Evolutionary conservation across 805 yeast species (phyloP).

Genomic region (Alloascoidea africana): DNA sequence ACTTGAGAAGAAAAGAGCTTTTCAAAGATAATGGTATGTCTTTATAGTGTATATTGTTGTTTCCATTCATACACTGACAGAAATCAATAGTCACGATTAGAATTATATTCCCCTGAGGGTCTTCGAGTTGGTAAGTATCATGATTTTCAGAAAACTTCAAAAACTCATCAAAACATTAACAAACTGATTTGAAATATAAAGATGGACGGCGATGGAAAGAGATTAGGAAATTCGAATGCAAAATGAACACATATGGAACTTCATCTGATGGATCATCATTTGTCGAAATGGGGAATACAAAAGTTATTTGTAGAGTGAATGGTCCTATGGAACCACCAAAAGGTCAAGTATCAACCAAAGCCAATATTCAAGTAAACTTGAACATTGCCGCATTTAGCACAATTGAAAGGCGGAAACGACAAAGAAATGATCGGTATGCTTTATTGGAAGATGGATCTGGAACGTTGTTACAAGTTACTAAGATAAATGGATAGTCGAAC

Average conservation of each 20-base stretch:
- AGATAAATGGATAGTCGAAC: conserved; percentile 30
- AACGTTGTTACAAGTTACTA: conserved; percentile 50
- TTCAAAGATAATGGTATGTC: no score
- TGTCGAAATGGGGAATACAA: conserved; percentile 85
- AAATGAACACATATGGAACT: conserved; percentile 71
- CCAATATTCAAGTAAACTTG: conserved; percentile 47
- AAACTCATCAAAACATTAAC: background rate
- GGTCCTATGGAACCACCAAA: conserved; percentile 83
- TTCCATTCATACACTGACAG: no score
- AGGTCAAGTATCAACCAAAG: conserved; percentile 24
- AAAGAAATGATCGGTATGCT: conserved; percentile 37
- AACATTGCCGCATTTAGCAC: conserved; percentile 73
- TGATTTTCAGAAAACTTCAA: background rate
- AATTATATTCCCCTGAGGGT: conserved; percentile 92
- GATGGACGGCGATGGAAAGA: conserved; percentile 97
- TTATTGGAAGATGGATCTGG: conserved; percentile 29
- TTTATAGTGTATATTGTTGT: no score
- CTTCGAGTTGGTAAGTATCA: conserved; percentile 33
- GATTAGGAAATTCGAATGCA: conserved; percentile 65
- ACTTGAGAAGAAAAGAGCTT: no score
- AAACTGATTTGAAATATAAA: background rate
- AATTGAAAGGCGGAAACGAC: conserved; percentile 54
- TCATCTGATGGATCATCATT: conserved; percentile 87
- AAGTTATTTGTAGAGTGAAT: conserved; percentile 67
- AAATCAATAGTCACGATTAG: conserved; percentile 54